A percentile compares a stretch with the other conserved stretches of the same genome.
Conservation (phyloP, 768 basidiomycete genomes). For the Hygrophorus pudorinus region DNA sequence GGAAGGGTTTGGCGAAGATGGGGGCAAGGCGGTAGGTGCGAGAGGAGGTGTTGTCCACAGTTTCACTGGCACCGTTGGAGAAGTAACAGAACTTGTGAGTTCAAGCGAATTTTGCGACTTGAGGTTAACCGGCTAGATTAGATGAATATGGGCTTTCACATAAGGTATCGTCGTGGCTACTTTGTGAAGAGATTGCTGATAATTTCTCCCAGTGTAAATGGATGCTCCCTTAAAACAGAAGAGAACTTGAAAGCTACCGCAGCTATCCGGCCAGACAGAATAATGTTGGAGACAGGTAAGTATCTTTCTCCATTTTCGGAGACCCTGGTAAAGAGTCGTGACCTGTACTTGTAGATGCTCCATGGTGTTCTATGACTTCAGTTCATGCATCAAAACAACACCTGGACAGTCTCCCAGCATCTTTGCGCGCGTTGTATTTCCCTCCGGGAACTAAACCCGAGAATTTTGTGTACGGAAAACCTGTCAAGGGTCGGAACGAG, state of each 20-base stretch:
- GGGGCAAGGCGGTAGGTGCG: conserved; percentile 45
- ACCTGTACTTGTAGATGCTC: conserved; percentile 38
- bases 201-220: conserved; percentile 42
- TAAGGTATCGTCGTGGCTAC: conserved; percentile 28
- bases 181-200: background rate
- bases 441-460: conserved; percentile 46
- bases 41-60: conserved; percentile 76
- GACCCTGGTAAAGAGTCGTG: background rate
- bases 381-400: conserved; percentile 51
- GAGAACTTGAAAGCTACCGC: conserved; percentile 49
- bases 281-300: conserved; percentile 71
- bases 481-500: conserved; percentile 74
- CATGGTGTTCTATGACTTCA: conserved; percentile 64
- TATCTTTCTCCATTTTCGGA: background rate
- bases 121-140: conserved; percentile 17
- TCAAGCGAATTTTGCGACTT: background rate
- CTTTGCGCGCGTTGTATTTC: conserved; percentile 38
- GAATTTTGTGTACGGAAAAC: conserved; percentile 43
- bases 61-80: conserved; percentile 59
- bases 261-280: conserved; percentile 43
- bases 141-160: conserved; percentile 67
- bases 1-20: conserved; percentile 50
- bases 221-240: conserved; percentile 67
- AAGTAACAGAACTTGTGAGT: conserved; percentile 57
- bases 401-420: conserved; percentile 35